Evolutionary conservation across 345 rosid species (phyloP).

Genomic region (Alliaria petiolata): DNA sequence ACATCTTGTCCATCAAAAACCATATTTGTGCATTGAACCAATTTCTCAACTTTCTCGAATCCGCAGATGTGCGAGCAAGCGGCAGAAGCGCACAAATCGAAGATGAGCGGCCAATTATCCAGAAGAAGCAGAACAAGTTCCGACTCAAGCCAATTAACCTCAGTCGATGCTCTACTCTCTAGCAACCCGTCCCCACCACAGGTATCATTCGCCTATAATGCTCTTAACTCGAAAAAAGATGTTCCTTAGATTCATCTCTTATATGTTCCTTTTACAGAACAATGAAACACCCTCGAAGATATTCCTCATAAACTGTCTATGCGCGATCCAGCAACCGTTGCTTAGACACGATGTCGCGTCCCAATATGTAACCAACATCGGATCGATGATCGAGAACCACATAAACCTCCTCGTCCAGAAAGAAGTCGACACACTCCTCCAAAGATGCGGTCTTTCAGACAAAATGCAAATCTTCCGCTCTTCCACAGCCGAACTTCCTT

Average conservation of each 20-base stretch:
- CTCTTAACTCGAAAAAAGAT: no score
- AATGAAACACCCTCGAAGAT: conserved; percentile 78
- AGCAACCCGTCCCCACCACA: conserved; percentile 53
- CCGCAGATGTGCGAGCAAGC: conserved; percentile 96
- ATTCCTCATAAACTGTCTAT: conserved; percentile 89
- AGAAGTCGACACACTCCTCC: conserved; percentile 82
- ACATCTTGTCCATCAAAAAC: neutral
- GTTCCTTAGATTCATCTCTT: neutral
- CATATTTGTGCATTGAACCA: conserved; percentile 10
- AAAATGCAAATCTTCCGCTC: conserved; percentile 62
- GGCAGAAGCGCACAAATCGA: conserved; percentile 90
- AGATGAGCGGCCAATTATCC: conserved; percentile 50
- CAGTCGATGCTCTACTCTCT: conserved; percentile 92
- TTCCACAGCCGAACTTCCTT: conserved; percentile 35
- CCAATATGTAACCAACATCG: conserved; percentile 65
- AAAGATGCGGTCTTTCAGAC: conserved; percentile 59
- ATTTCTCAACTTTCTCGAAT: conserved; percentile 4
- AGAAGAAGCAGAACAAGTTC: conserved; percentile 69
- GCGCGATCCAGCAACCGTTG: conserved; percentile 85
- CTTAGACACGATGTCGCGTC: conserved; percentile 65
- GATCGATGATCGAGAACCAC: conserved; percentile 69
- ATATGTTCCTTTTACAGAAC: conserved; percentile 45
- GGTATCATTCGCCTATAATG: conserved; percentile 36
- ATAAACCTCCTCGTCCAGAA: conserved; percentile 59
- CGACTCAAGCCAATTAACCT: conserved; percentile 55